Evolutionary conservation across 306 rosid species (phyloP), one percentile per base, ranked within the genome.

Genomic region (Quercus glauca): DNA sequence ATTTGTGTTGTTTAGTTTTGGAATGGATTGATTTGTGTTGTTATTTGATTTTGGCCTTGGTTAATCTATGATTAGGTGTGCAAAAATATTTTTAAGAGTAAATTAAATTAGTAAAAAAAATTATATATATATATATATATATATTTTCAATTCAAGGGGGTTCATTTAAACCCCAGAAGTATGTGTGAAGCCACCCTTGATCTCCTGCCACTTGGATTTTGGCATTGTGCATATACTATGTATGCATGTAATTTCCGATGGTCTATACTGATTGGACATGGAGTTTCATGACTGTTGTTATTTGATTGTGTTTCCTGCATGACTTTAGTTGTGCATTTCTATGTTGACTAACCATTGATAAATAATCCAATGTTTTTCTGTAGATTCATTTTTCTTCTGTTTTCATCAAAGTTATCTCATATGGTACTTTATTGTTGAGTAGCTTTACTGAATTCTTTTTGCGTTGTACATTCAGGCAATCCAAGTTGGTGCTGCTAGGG

Each of bases 401-500:
- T 73, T 67, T 72, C 31, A 56, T 35, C 57, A 33, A 68, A 74
- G 71, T 29, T 70, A 15, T 73, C 26, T 73, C 58, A 81, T 69
- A 49, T 55, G 13, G 55, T 87, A 70, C 68, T 57, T 61, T 67
- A 21, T 70, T 82, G 73, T 77, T 77, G 35, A 52, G 55, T 63
- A 76, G 74, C 68, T 82, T 79, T 79, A 73, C 45, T 61, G 55
- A 70, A 19, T 41, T 19, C 31, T 61, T 43, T 71, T 70, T 31
- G 29, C 69, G 78, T 76, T 85, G 53, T 80, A 81, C 61, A 12
- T 79, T 79, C 88, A 95, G 99, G 92, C 80, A 76, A 90, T 92
- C 77, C 97, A 95, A 88, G 72, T 87, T 33, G 91, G 94, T 80
- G 97, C 97, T 75, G 89, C 93, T 73, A 90, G 85, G 86, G 90